A percentile compares a stretch with the other conserved stretches of the same genome.
Evolutionary conservation across 495 filamentous ascomycete species (phyloP).

Genomic region (Cercophora samala): DNA sequence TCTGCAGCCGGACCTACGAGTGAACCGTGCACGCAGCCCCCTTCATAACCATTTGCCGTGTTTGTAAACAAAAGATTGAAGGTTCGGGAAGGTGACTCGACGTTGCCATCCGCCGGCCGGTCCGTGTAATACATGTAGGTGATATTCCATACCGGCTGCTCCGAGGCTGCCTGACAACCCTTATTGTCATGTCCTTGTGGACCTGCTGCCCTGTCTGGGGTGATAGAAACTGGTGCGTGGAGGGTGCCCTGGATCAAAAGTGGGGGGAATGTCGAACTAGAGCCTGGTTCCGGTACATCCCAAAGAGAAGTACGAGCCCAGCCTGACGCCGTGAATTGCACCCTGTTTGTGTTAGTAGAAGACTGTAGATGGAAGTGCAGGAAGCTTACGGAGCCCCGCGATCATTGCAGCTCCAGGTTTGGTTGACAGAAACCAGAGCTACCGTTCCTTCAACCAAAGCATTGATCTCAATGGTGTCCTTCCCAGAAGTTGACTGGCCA

Average conservation of each 20-base stretch:
- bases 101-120: conserved; percentile 21
- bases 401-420: conserved; percentile 27
- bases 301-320: background rate
- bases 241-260: conserved; percentile 25
- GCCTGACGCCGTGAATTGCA: conserved; percentile 22
- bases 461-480: background rate
- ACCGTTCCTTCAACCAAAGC: conserved; percentile 3
- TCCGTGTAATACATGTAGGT: conserved; percentile 20
- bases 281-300: background rate
- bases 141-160: conserved; percentile 25
- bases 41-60: conserved; percentile 27
- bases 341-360: conserved; percentile 1
- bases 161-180: conserved; percentile 16
- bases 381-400: conserved; percentile 4
- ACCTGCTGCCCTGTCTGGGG: conserved; percentile 23
- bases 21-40: conserved; percentile 24
- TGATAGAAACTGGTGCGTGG: conserved; percentile 21
- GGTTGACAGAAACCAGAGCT: conserved; percentile 13
- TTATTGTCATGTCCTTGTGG: conserved; percentile 17
- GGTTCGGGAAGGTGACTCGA: conserved; percentile 5
- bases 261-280: conserved; percentile 9
- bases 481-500: background rate
- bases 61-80: conserved; percentile 28
- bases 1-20: background rate
- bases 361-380: background rate